phyloP scores from a whole-genome alignment of 1,139 yeast genomes.

The Kodamaea derodonti region DNA sequence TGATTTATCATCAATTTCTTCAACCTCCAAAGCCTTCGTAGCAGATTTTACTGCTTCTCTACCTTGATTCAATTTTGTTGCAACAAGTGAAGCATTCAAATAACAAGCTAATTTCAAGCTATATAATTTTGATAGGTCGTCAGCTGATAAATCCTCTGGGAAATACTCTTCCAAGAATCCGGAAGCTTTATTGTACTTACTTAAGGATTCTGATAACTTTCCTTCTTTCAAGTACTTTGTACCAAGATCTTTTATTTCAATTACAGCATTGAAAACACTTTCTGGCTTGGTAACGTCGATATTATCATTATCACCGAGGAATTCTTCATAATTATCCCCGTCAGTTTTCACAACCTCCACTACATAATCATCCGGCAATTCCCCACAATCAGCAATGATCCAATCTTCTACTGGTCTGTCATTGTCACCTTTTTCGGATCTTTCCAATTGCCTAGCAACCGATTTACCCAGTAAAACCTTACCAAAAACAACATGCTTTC shows the following conservation, averaged over 20 bases:
- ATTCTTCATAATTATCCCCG: conserved; percentile 81
- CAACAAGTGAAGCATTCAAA: conserved; percentile 73
- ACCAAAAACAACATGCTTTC: conserved; percentile 96
- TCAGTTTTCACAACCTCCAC: conserved; percentile 50
- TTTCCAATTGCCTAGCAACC: conserved; percentile 73
- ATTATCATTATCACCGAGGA: conserved; percentile 66
- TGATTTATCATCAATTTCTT: conserved; percentile 59
- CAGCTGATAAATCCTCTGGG: conserved; percentile 65
- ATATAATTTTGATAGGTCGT: conserved; percentile 44
- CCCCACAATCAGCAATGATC: conserved; percentile 76
- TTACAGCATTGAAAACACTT: conserved; percentile 64
- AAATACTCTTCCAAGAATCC: conserved; percentile 66
- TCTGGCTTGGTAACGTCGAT: conserved; percentile 58
- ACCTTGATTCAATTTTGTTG: conserved; percentile 59
- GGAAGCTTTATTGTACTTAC: conserved; percentile 70
- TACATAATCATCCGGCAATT: conserved; percentile 58
- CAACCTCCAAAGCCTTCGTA: conserved; percentile 61
- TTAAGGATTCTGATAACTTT: conserved; percentile 51
- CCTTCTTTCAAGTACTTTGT: conserved; percentile 69
- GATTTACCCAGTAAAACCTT: conserved; percentile 80
- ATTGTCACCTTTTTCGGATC: conserved; percentile 54
- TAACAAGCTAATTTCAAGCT: conserved; percentile 57
- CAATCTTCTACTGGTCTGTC: conserved; percentile 68
- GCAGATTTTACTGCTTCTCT: conserved; percentile 58
- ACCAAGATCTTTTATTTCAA: conserved; percentile 72